phyloP scores from a whole-genome alignment of 768 basidiomycete genomes.

The Lentinula sp. region DNA sequence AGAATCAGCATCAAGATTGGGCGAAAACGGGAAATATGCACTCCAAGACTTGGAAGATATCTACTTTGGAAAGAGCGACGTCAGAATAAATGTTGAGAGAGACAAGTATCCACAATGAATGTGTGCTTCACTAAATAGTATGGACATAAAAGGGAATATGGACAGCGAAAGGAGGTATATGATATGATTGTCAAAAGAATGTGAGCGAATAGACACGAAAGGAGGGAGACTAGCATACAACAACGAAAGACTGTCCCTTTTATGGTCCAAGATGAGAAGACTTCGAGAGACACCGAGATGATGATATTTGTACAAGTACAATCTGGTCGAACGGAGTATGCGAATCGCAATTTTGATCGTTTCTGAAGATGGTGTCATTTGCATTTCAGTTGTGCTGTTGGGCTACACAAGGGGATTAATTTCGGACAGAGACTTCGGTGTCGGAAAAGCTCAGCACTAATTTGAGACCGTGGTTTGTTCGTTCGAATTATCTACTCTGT shows the following conservation, averaged over 20 bases:
- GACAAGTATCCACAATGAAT: neutral
- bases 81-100: neutral
- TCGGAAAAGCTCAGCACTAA: neutral
- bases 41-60: neutral
- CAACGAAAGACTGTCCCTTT: neutral
- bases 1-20: neutral
- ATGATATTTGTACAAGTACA: neutral
- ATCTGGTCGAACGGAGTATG: neutral
- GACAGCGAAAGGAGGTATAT: neutral
- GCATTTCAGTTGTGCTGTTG: neutral
- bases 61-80: neutral
- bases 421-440: neutral
- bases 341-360: neutral
- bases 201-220: neutral
- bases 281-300: neutral
- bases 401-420: neutral
- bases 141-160: neutral
- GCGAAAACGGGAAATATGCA: neutral
- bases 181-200: neutral
- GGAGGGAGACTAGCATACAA: neutral
- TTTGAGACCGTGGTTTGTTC: neutral
- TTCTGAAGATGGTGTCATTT: neutral
- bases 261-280: conserved; percentile 1
- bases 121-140: neutral
- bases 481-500: neutral